A percentile compares a stretch with the other conserved stretches of the same genome.
phyloP scores from a whole-genome alignment of 768 basidiomycete genomes.

The Mycena polygramma region DNA sequence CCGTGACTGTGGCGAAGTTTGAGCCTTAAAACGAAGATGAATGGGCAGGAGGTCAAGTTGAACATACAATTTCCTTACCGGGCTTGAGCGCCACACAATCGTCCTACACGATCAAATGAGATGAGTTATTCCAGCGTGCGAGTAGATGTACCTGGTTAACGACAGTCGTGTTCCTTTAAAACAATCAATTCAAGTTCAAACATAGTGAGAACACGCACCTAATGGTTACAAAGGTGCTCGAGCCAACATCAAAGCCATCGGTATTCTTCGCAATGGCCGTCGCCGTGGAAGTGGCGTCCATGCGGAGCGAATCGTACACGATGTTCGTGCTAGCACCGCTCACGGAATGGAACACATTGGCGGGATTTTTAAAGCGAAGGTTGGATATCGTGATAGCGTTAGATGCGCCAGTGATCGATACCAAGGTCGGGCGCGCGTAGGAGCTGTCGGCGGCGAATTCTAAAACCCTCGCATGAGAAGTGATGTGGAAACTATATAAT shows the following conservation, averaged over 20 bases:
- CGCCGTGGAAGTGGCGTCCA: slow-evolving; percentile 44
- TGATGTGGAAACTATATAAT: neutral
- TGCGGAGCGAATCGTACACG: slow-evolving; percentile 40
- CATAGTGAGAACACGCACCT: neutral
- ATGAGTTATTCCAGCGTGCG: neutral
- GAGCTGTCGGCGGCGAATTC: slow-evolving; percentile 46
- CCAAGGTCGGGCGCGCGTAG: slow-evolving; percentile 46
- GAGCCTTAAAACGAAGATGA: slow-evolving; percentile 27
- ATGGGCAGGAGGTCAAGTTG: too few relatives aligned
- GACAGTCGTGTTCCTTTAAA: slow-evolving; percentile 40
- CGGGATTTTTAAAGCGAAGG: slow-evolving; percentile 46
- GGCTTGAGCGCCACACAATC: slow-evolving; percentile 50
- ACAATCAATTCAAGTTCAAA: neutral
- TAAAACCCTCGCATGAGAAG: neutral
- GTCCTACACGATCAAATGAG: slow-evolving; percentile 36
- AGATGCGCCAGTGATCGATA: slow-evolving; percentile 44
- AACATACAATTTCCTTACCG: slow-evolving; percentile 18
- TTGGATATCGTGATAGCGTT: slow-evolving; percentile 46
- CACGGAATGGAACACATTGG: slow-evolving; percentile 50
- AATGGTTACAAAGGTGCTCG: slow-evolving; percentile 46
- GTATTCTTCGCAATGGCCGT: slow-evolving; percentile 47
- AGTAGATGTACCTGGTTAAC: slow-evolving; percentile 39
- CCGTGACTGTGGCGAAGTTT: slow-evolving; percentile 44
- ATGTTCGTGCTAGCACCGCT: slow-evolving; percentile 45
- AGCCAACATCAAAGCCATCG: slow-evolving; percentile 48